These are phyloP conservation scores for Tetracladium maxilliforme DNA, from an alignment of 2,329 filamentous ascomycete genomes.

Conservation along the genomic window DNA sequence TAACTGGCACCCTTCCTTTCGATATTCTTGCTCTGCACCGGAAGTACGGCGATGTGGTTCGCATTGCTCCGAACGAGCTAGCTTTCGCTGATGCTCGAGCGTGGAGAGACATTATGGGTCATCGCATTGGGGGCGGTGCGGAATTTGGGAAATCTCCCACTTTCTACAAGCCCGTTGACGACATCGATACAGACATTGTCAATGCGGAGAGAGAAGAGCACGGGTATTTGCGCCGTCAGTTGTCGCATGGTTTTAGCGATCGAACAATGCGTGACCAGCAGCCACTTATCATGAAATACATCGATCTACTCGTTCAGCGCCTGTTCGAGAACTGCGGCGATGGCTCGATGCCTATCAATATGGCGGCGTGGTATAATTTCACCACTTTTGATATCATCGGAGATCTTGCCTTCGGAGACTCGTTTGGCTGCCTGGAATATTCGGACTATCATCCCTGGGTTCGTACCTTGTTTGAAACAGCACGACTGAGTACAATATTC, in stretches of 20 bases:
- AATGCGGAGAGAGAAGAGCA: too few species aligned
- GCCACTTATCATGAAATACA: constrained; percentile 7
- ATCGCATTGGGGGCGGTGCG: too few species aligned
- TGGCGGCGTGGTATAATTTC: too few species aligned
- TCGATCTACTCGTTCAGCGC: constrained; percentile 7
- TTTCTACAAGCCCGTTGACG: too few species aligned
- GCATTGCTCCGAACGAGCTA: constrained; percentile 5
- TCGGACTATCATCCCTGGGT: constrained; percentile 12
- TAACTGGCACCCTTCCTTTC: too few species aligned
- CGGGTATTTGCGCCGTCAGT: too few species aligned
- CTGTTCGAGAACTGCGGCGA: constrained; percentile 3
- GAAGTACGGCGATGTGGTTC: constrained; percentile 6
- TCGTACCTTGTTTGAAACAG: constrained; percentile 6
- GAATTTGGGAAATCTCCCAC: too few species aligned
- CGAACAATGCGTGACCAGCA: constrained; percentile 9
- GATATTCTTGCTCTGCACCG: too few species aligned
- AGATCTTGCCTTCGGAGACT: constrained; percentile 15
- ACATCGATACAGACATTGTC: too few species aligned
- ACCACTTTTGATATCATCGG: constrained; percentile 19
- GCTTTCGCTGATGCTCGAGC: constrained; percentile 4
- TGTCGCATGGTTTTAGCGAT: constrained; percentile 9
- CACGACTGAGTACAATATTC: background rate
- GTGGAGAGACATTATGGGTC: constrained; percentile 6
- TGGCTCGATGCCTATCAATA: too few species aligned
- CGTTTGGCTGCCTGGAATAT: constrained; percentile 12